These are phyloP conservation scores for Aphelidium insulamus DNA, from an alignment of 371 early-diverging fungal genomes.

Conservation along the genomic window DNA sequence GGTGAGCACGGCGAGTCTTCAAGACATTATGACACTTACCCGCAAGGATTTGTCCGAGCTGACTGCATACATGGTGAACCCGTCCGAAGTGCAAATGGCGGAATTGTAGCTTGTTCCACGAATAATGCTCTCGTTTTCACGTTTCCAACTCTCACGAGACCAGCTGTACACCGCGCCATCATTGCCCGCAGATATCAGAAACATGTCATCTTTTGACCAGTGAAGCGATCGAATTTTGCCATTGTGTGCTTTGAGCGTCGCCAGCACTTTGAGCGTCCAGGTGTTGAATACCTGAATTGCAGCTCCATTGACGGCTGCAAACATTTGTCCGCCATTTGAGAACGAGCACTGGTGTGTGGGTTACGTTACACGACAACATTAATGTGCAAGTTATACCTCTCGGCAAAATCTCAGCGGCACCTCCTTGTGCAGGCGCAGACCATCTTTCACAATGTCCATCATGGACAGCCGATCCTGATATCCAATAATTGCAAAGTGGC, in stretches of 20 bases:
- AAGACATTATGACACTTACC: background rate
- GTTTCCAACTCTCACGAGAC: slow-evolving; percentile 1
- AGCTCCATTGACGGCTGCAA: background rate
- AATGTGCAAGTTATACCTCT: too few relatives aligned
- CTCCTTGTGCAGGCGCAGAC: background rate
- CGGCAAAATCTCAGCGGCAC: background rate
- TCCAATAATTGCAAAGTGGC: background rate
- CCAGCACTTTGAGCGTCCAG: background rate
- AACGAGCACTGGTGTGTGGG: too few relatives aligned
- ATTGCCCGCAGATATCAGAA: slow-evolving; percentile 4
- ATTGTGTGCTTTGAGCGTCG: slow-evolving; percentile 3
- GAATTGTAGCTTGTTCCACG: slow-evolving; percentile 4
- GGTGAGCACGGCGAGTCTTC: background rate
- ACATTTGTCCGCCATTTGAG: background rate
- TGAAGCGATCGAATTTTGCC: slow-evolving; percentile 5
- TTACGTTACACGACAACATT: too few relatives aligned
- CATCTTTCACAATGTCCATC: background rate
- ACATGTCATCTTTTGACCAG: slow-evolving; percentile 3
- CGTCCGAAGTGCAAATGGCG: slow-evolving; percentile 1
- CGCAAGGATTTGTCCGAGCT: slow-evolving; percentile 3
- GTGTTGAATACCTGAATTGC: background rate
- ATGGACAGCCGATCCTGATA: background rate
- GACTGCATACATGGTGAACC: slow-evolving; percentile 2
- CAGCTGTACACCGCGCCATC: slow-evolving; percentile 7
- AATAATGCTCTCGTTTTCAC: slow-evolving; percentile 4